Evolutionary conservation across 345 rosid genomes (phyloP).

Genomic region (Pugionium dolabratum): DNA sequence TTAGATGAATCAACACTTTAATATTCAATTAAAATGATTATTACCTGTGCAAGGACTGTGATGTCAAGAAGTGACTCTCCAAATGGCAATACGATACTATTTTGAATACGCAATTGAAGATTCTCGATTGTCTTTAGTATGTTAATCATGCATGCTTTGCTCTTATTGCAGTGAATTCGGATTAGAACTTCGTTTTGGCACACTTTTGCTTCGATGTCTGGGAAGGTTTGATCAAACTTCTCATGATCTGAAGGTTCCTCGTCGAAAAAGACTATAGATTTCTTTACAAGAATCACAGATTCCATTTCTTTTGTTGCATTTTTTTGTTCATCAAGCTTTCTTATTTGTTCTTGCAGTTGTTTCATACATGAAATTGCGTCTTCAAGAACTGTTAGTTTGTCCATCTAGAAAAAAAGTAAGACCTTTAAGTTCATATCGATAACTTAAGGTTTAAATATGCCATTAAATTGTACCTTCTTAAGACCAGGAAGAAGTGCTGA

Average conservation of each 20-base stretch:
- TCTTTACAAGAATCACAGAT: slow-evolving; percentile 57
- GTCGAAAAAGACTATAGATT: slow-evolving; percentile 43
- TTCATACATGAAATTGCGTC: slow-evolving; percentile 63
- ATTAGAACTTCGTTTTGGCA: slow-evolving; percentile 56
- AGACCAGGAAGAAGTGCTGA: slow-evolving; percentile 76
- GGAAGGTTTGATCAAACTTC: slow-evolving; percentile 45
- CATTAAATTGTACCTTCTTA: slow-evolving; percentile 45
- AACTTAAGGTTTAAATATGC: background rate
- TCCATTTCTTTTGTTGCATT: slow-evolving; percentile 54
- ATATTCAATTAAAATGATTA: background rate
- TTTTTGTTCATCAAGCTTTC: slow-evolving; percentile 59
- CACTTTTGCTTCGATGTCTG: slow-evolving; percentile 72
- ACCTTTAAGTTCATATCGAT: too few species aligned
- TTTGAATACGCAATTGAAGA: slow-evolving; percentile 46
- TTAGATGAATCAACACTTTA: too few species aligned
- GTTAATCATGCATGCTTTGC: slow-evolving; percentile 43
- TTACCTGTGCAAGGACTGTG: slow-evolving; percentile 69
- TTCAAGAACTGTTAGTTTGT: slow-evolving; percentile 68
- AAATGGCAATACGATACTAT: slow-evolving; percentile 54
- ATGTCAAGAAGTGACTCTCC: slow-evolving; percentile 63
- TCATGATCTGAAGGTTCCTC: slow-evolving; percentile 48
- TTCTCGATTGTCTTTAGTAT: slow-evolving; percentile 56
- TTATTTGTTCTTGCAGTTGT: slow-evolving; percentile 67
- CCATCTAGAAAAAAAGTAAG: slow-evolving; percentile 48
- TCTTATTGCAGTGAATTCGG: slow-evolving; percentile 65